Percentiles rank a stretch among this genome's conserved stretches.
Evolutionary conservation across 73 alveolate genomes (phyloP).

Genomic region (Paramecium tetraurelia): DNA sequence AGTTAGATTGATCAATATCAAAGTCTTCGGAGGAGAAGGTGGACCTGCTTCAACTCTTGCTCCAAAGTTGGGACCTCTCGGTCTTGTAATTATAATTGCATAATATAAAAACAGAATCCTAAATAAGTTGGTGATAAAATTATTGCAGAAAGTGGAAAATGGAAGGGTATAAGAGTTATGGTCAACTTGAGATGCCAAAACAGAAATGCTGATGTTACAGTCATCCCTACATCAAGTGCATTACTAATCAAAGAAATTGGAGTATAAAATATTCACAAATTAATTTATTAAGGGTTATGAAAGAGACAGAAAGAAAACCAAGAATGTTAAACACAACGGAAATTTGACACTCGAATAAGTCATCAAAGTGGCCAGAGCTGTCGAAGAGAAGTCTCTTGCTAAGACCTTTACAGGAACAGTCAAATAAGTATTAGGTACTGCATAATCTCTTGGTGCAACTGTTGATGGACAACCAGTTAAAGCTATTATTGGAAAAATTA

Average conservation of each 20-base stretch:
- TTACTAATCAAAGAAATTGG: conserved; percentile 67
- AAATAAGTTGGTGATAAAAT: conserved; percentile 73
- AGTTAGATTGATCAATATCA: conserved; percentile 60
- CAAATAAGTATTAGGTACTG: conserved; percentile 70
- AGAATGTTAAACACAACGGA: conserved; percentile 73
- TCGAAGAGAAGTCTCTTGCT: conserved; percentile 62
- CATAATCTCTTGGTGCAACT: conserved; percentile 67
- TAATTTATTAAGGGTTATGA: conserved; percentile 55
- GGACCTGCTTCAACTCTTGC: conserved; percentile 69
- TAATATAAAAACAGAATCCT: conserved; percentile 46
- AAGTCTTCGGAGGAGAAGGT: conserved; percentile 69
- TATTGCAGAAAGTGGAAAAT: conserved; percentile 63
- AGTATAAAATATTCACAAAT: conserved; percentile 31
- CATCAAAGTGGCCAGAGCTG: conserved; percentile 62
- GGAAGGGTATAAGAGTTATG: conserved; percentile 71
- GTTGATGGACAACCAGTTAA: conserved; percentile 68
- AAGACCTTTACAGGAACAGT: conserved; percentile 70
- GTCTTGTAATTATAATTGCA: conserved; percentile 26
- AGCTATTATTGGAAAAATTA: conserved; percentile 44
- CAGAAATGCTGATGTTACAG: conserved; percentile 67
- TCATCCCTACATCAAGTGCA: conserved; percentile 73
- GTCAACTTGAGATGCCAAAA: conserved; percentile 62
- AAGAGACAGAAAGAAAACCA: conserved; percentile 71
- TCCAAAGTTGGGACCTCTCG: conserved; percentile 74
- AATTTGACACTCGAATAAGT: conserved; percentile 67